Evolutionary conservation across 768 basidiomycete genomes (phyloP), one percentile per base, ranked within the genome.

Genomic region (Botryobasidium botryosum): DNA sequence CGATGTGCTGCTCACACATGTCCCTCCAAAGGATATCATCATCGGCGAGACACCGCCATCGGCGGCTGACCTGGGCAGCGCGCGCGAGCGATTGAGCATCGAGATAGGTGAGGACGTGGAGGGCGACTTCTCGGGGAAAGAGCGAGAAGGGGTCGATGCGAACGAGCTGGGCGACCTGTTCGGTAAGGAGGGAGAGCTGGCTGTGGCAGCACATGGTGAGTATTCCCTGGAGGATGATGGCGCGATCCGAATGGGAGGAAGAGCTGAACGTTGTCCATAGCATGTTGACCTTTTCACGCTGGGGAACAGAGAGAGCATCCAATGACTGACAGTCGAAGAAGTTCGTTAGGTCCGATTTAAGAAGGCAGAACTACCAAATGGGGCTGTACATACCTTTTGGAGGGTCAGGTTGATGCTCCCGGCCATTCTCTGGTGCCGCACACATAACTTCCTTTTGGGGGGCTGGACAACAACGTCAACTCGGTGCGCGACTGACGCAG

Each of bases 141-240:
- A 87, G 74, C 37, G 70, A 64, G 62, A 97, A 88, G 7, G 92
- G 94, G 59, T 99, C 94, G 61, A 97, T 79, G 53, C 94, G 79
- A 60, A 94, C 96, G 53, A 96, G 78, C 52, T 85, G 78, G 27
- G 77, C 68, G 49, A 97, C 83, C 43, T 88, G 81, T 51, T 94
- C 86, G 25, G 88, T 81, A 47, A 99, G 79, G 40, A 96, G 81
- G 23, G 94, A 96, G 24, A 99, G 78, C 57, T 99, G 90, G 38
- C 85, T 91, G 67, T 94, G 96, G 64, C 94, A 97, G 61, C 91
- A 97, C 88, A 99, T 97, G 13, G 94, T 96, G 53, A 99, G 76
- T 47, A 99, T 72, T 32, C 94, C 94, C 55, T 85, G 86, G 40
- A 99, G 79, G 58, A 97, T 96, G 58, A 97, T 76, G 44, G 83